Conservation (phyloP, 495 filamentous ascomycete genomes). For the Penicillium atrosanguineum region DNA sequence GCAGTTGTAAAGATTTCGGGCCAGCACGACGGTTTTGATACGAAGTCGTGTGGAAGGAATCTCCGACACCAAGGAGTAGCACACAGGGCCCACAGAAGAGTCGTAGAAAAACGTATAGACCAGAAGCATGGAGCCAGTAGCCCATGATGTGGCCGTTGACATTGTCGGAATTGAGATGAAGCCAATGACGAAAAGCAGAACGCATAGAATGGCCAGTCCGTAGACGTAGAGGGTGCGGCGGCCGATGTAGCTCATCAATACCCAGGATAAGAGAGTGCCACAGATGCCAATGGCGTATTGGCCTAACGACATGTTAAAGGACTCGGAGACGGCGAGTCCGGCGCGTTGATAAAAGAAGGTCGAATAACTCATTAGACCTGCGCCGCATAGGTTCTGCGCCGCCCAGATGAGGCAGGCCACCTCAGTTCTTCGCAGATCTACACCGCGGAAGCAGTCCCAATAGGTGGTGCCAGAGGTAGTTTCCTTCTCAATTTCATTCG, state of each 20-base stretch:
- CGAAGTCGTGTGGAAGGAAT: slow-evolving; percentile 37
- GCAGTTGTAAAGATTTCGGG: slow-evolving; percentile 33
- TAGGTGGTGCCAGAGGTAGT: slow-evolving; percentile 32
- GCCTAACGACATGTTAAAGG: slow-evolving; percentile 64
- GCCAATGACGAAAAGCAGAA: slow-evolving; percentile 44
- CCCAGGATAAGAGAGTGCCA: slow-evolving; percentile 65
- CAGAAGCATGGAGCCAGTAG: slow-evolving; percentile 33
- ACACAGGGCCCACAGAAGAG: slow-evolving; percentile 41
- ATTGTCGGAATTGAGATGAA: slow-evolving; percentile 26
- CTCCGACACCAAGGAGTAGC: slow-evolving; percentile 35
- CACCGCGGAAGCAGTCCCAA: slow-evolving; percentile 38
- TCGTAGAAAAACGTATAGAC: slow-evolving; percentile 42
- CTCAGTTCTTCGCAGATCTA: slow-evolving; percentile 37
- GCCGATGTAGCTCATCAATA: slow-evolving; percentile 52
- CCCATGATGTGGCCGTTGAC: slow-evolving; percentile 23
- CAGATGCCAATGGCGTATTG: slow-evolving; percentile 65
- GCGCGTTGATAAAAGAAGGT: slow-evolving; percentile 69
- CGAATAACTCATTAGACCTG: slow-evolving; percentile 67
- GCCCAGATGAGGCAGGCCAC: slow-evolving; percentile 50
- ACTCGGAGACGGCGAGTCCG: slow-evolving; percentile 52
- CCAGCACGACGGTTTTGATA: slow-evolving; percentile 36
- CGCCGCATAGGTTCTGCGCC: slow-evolving; percentile 68
- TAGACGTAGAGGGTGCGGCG: slow-evolving; percentile 51
- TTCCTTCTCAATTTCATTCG: slow-evolving; percentile 33
- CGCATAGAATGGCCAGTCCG: slow-evolving; percentile 43